phyloP scores from a whole-genome alignment of 768 basidiomycete genomes.

The Holtermanniella nyarrowii region DNA sequence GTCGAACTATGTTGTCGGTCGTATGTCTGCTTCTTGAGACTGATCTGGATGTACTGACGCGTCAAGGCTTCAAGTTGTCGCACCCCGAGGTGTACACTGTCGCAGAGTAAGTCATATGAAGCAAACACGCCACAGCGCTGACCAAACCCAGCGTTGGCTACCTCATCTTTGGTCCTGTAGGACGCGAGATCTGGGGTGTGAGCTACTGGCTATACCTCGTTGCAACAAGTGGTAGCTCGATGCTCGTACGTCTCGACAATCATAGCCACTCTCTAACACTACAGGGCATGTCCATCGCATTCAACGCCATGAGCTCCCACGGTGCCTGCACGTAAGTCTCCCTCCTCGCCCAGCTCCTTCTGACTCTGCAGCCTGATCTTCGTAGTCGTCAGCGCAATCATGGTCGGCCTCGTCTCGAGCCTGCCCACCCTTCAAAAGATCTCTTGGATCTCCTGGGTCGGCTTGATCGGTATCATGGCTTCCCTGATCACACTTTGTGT shows the following conservation, averaged over 20 bases:
- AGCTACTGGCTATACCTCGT: constrained; percentile 16
- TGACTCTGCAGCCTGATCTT: too few species aligned
- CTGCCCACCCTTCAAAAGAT: constrained; percentile 36
- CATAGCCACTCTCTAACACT: too few species aligned
- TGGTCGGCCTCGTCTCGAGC: constrained; percentile 20
- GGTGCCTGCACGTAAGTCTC: constrained; percentile 42
- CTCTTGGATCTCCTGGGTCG: constrained; percentile 24
- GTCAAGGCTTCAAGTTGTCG: constrained; percentile 27
- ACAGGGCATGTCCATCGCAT: constrained; percentile 38
- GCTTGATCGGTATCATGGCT: background rate
- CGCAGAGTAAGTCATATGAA: constrained; percentile 8
- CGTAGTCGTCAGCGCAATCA: constrained; percentile 33
- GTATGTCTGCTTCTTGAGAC: too few species aligned
- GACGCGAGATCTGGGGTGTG: constrained; percentile 22
- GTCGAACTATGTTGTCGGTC: constrained; percentile 23
- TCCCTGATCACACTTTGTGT: background rate
- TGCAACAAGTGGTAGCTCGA: background rate
- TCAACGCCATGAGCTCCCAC: constrained; percentile 39
- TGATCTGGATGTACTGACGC: too few species aligned
- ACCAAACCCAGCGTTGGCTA: background rate
- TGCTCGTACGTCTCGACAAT: background rate
- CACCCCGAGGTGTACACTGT: constrained; percentile 32
- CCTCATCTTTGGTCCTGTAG: constrained; percentile 15
- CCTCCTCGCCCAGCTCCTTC: too few species aligned
- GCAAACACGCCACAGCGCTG: background rate